Base-by-base conservation (phyloP, 2,329 filamentous ascomycete species). In the Epichloe uncinata region DNA sequence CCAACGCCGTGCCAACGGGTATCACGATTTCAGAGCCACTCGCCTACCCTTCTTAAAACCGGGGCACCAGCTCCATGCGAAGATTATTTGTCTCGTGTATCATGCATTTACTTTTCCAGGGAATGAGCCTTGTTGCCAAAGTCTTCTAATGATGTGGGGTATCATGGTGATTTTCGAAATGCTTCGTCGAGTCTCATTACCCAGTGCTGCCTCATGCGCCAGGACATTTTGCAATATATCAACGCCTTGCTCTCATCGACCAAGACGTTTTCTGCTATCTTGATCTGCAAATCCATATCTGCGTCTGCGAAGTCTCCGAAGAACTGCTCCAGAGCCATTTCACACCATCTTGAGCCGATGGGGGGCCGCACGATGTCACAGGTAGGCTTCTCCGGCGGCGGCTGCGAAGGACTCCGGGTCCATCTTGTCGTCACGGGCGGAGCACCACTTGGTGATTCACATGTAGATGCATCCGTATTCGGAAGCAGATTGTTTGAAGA, bases 221-320 rank as follows among this genome's bases (percentile, higher is more conserved):
- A 62, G 0, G 76, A 73, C 75, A 80, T 80, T 64, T 80, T 80
- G 66, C 76, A 78, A 55, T 80, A 81, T 41, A 80, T 71, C 69
- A 80, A 74, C 33, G 77, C 78, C 59, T 78, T 79, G 58, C 73
- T 75, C 54, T 79, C 73, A 55, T 79, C 74, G n/a, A 74, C 71
- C 26, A 81, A 66, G 1, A 76, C 71, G 53, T 75, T 75, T 60
- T 81, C 77, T 0, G 76, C 75, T 35, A 81, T 76, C 61, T 75
- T 77, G 38, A 81, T 66, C 65, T 80, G 77, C 50, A 81, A 59
- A 55, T 81, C 77, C 52, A 74, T 66, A 52, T 80, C 75, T 55
- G 80, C 77, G 45, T 73, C 69, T 13, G 70, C 63, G 57, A 81
- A 81, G 52, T 81, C 77, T 34, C 70, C 68, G 61, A 81, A 80